A percentile compares a stretch with the other conserved stretches of the same genome.
phyloP scores from a whole-genome alignment of 768 basidiomycete genomes.

The Dioszegia crocea region DNA sequence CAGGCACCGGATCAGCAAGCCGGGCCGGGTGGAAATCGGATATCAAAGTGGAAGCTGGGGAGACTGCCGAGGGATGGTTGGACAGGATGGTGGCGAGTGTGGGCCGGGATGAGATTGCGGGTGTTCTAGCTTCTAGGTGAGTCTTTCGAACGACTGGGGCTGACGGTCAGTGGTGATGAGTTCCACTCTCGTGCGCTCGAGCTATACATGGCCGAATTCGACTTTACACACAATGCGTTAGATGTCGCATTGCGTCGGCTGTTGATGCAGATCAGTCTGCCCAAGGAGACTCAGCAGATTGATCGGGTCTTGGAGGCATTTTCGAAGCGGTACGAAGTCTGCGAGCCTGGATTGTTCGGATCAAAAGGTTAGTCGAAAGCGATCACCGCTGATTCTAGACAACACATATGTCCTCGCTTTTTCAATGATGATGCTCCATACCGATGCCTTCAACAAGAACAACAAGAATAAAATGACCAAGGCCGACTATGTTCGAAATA shows the following conservation, averaged over 20 bases:
- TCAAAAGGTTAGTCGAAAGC: constrained; percentile 60
- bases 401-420: constrained; percentile 94
- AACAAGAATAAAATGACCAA: constrained; percentile 98
- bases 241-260: constrained; percentile 86
- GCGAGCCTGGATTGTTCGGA: constrained; percentile 75
- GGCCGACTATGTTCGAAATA: constrained; percentile 88
- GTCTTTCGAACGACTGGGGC: constrained; percentile 16
- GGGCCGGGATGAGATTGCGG: constrained; percentile 72
- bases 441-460: constrained; percentile 95
- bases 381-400: constrained; percentile 54
- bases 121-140: constrained; percentile 76
- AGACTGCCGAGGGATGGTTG: constrained; percentile 69
- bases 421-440: constrained; percentile 97
- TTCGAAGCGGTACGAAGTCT: constrained; percentile 72
- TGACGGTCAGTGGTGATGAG: constrained; percentile 59
- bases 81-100: constrained; percentile 62
- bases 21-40: neutral
- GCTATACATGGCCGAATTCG: constrained; percentile 69
- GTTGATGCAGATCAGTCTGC: constrained; percentile 85
- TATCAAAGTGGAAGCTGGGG: constrained; percentile 50
- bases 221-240: constrained; percentile 72
- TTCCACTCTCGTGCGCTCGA: constrained; percentile 68
- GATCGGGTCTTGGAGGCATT: constrained; percentile 97
- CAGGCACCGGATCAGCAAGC: neutral
- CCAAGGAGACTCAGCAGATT: constrained; percentile 96